A percentile compares a stretch with the other conserved stretches of the same genome.
These are phyloP conservation scores for Xylaria cubensis DNA, from an alignment of 495 filamentous ascomycete species.

Conservation along the genomic window DNA sequence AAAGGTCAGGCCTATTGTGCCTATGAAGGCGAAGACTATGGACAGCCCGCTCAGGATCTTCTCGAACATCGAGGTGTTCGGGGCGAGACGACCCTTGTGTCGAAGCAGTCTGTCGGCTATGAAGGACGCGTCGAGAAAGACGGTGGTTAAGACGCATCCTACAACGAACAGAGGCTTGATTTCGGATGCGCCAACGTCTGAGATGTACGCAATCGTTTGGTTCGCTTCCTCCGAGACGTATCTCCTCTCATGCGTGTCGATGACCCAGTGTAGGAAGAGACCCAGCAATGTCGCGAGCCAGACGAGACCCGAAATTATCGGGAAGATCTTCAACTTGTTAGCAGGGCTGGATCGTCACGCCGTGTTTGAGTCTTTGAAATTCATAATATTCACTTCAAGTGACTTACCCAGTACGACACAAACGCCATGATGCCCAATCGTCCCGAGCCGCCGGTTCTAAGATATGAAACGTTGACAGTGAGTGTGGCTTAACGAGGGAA, in stretches of 20 bases:
- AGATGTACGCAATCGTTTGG: conserved; percentile 83
- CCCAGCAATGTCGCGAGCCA: conserved; percentile 74
- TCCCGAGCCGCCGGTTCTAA: background rate
- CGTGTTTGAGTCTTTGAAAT: background rate
- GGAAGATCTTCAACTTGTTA: conserved; percentile 69
- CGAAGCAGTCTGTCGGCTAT: conserved; percentile 82
- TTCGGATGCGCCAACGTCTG: conserved; percentile 72
- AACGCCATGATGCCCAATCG: conserved; percentile 66
- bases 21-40: conserved; percentile 76
- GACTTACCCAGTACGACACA: conserved; percentile 62
- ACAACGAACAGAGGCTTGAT: conserved; percentile 90
- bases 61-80: conserved; percentile 70
- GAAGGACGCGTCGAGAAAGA: conserved; percentile 85
- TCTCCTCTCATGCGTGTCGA: conserved; percentile 58
- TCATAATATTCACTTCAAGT: background rate
- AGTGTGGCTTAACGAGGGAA: background rate
- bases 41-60: conserved; percentile 71
- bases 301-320: conserved; percentile 76
- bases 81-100: conserved; percentile 73
- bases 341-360: background rate
- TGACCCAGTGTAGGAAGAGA: conserved; percentile 67
- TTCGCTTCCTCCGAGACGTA: conserved; percentile 70
- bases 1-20: conserved; percentile 79
- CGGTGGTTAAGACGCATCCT: conserved; percentile 77
- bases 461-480: background rate